phyloP scores from a whole-genome alignment of 139 green algal genomes.

The Tetradesmus obliquus region DNA sequence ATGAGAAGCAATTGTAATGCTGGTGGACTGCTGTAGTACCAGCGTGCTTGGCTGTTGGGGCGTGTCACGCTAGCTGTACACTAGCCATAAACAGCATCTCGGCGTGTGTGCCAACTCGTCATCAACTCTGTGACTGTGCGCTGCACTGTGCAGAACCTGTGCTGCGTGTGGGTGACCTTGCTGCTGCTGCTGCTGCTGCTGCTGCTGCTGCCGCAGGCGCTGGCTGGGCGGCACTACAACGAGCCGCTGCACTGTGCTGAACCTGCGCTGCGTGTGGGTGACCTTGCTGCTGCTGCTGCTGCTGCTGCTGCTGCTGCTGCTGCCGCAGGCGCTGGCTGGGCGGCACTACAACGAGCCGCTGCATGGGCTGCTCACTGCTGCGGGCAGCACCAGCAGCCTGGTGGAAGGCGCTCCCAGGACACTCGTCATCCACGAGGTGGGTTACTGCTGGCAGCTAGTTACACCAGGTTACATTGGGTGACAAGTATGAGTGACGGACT shows the following conservation, averaged over 20 bases:
- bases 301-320: not conserved
- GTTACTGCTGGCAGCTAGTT: too few species aligned
- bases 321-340: slow-evolving; percentile 53
- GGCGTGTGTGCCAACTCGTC: too few species aligned
- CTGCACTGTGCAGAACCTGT: not conserved
- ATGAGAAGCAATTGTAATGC: too few species aligned
- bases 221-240: slow-evolving; percentile 51
- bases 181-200: not conserved
- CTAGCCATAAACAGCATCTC: too few species aligned
- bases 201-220: slow-evolving; percentile 29
- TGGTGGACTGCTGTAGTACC: too few species aligned
- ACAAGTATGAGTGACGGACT: not conserved
- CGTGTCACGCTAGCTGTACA: too few species aligned
- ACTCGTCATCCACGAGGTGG: slow-evolving; percentile 32
- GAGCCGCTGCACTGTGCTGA: slow-evolving; percentile 20
- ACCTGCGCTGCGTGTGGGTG: not conserved
- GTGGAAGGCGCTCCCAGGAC: slow-evolving; percentile 10
- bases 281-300: not conserved
- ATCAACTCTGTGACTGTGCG: too few species aligned
- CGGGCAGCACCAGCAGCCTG: slow-evolving; percentile 26
- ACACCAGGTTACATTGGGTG: too few species aligned
- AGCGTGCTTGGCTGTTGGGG: too few species aligned
- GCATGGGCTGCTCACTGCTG: slow-evolving; percentile 42
- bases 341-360: slow-evolving; percentile 38
- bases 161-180: not conserved